phyloP scores from a whole-genome alignment of 2,329 filamentous ascomycete species.

The Purpureocillium lavendulum region DNA sequence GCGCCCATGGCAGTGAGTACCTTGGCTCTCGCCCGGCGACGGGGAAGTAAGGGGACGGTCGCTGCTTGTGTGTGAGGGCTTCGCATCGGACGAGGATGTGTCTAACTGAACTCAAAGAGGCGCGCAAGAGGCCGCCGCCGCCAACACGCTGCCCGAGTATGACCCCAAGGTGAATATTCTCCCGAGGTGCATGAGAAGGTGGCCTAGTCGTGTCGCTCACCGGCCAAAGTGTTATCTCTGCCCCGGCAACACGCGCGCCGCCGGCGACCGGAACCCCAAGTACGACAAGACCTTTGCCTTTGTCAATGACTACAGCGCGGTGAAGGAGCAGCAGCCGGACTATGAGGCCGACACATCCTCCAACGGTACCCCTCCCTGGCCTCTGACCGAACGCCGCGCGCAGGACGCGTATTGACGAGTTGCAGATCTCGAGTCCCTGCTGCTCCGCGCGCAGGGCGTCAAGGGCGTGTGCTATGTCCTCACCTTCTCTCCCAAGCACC shows the following conservation, averaged over 20 bases:
- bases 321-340: constrained; percentile 84
- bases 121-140: constrained; percentile 65
- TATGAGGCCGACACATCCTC: constrained; percentile 45
- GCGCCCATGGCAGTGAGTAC: constrained; percentile 88
- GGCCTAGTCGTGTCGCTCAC: too few species aligned
- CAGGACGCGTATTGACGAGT: too few species aligned
- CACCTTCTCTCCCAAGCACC: constrained; percentile 85
- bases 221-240: constrained; percentile 75
- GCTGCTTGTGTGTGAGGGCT: too few species aligned
- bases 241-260: constrained; percentile 80
- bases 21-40: neutral
- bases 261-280: constrained; percentile 77
- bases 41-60: neutral
- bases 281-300: constrained; percentile 89
- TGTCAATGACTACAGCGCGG: constrained; percentile 94
- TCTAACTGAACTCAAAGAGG: constrained; percentile 42
- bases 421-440: constrained; percentile 60
- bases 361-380: constrained; percentile 18
- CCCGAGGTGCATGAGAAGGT: too few species aligned
- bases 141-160: constrained; percentile 65
- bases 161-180: constrained; percentile 55
- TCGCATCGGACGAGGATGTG: too few species aligned
- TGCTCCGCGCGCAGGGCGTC: constrained; percentile 77
- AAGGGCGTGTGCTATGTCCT: constrained; percentile 96
- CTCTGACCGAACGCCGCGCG: too few species aligned